Base-by-base conservation (phyloP, 1,139 yeast genomes). In the Kodamaea anthophila region DNA sequence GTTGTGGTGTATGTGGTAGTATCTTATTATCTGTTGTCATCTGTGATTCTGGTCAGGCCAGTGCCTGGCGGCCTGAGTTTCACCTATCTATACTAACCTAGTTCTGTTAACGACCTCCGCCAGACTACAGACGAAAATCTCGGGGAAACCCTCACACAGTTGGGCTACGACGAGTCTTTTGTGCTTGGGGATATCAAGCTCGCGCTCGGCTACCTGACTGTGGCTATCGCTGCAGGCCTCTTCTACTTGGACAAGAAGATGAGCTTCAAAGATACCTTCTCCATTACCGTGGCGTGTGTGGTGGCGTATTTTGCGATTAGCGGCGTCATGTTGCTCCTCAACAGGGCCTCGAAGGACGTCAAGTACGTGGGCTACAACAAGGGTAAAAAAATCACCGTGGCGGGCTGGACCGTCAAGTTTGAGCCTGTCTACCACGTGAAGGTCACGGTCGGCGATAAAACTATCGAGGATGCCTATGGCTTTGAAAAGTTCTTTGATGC, bases 121-220 rank as follows among this genome's bases (percentile, higher is more conserved):
- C 61, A 60, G 19, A 65, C 71, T 19, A 55, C 67, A 7, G 80
- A 75, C 43, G 79, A 72, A 11, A 60, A 60, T 24, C 53, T 75
- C 24, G 51, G 67, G 3, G 47, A 51, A 32, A 62, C 70, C 3
- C 53, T 85, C 36, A 58, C 61, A 12, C 60, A 67, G 26, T 55
- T 77, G 29, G 91, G 88, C 3, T 87, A 72, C 52, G 58, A 55
- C 10, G 85, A 85, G 51, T 63, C 76, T 13, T 78, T 75, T 47
- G 46, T 46, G 9, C 51, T 77, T 21, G 63, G 63, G 28, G 94
- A 87, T 47, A 55, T 70, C 15, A 79, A 82, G 43, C 62, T 88
- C 27, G 77, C 68, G 1, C 53, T 87, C 25, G 95, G 96, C 0
- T 78, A 76, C 43, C 41, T 66, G 9, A 74, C 86, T 3, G 88